Evolutionary conservation across 257 asterid species (phyloP).

Genomic region (Marsdenia floribunda): DNA sequence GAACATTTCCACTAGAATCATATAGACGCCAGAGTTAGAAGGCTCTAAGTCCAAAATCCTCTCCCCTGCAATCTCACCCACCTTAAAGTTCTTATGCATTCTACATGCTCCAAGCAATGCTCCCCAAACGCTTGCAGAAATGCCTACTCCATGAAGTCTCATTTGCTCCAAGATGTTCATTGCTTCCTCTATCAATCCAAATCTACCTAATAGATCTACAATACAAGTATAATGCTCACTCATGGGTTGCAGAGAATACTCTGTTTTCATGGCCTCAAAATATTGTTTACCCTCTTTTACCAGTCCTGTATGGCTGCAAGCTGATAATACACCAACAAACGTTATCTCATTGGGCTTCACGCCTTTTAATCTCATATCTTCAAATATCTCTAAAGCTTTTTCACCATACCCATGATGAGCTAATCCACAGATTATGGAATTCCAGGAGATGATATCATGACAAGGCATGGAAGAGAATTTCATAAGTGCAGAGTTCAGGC

Average conservation of each 20-base stretch:
- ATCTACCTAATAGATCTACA: constrained; percentile 60
- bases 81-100: constrained; percentile 41
- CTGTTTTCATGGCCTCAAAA: constrained; percentile 38
- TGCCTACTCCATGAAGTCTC: constrained; percentile 32
- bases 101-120: constrained; percentile 66
- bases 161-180: constrained; percentile 38
- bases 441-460: constrained; percentile 54
- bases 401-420: constrained; percentile 56
- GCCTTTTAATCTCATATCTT: constrained; percentile 40
- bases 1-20: constrained; percentile 56
- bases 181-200: constrained; percentile 47
- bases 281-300: constrained; percentile 42
- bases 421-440: constrained; percentile 60
- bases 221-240: constrained; percentile 60
- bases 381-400: constrained; percentile 43
- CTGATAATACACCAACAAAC: constrained; percentile 58
- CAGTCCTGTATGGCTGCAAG: constrained; percentile 65
- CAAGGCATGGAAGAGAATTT: constrained; percentile 36
- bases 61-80: constrained; percentile 53
- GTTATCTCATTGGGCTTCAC: constrained; percentile 48
- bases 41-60: constrained; percentile 55
- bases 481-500: constrained; percentile 42
- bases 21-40: constrained; percentile 49
- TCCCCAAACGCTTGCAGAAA: constrained; percentile 57
- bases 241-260: constrained; percentile 34